phyloP scores from a whole-genome alignment of 2,329 filamentous ascomycete species.

The Trichothecium sympodiale region DNA sequence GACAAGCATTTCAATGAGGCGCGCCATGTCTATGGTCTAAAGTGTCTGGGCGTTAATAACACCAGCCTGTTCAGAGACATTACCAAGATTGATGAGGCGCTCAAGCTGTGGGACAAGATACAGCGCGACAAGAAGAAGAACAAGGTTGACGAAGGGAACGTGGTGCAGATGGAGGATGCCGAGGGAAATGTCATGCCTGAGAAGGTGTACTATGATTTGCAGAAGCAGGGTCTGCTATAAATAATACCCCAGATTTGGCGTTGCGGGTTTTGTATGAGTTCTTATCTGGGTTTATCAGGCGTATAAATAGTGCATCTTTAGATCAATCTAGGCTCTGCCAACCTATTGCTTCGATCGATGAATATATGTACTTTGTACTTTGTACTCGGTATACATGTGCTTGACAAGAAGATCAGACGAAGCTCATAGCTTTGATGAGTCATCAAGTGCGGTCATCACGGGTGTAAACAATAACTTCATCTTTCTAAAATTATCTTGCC shows the following conservation, averaged over 20 bases:
- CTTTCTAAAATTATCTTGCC: too few relatives aligned
- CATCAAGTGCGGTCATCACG: not conserved
- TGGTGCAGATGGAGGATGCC: slow-evolving; percentile 97
- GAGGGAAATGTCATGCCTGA: slow-evolving; percentile 99
- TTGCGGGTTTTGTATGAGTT: not conserved
- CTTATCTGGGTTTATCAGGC: too few relatives aligned
- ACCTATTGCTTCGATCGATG: too few relatives aligned
- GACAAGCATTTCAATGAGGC: slow-evolving; percentile 98
- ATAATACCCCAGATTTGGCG: slow-evolving; percentile 3
- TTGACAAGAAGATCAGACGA: too few relatives aligned
- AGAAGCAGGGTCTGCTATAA: slow-evolving; percentile 79
- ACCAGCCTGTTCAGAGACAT: slow-evolving; percentile 90
- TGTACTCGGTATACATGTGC: too few relatives aligned
- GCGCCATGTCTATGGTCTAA: slow-evolving; percentile 83
- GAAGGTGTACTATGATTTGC: slow-evolving; percentile 92
- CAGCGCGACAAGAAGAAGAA: slow-evolving; percentile 73
- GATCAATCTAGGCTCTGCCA: too few relatives aligned
- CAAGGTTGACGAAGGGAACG: slow-evolving; percentile 64
- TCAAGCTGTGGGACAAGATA: slow-evolving; percentile 87
- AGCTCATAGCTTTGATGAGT: too few relatives aligned
- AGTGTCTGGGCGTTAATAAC: slow-evolving; percentile 88
- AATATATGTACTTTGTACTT: too few relatives aligned
- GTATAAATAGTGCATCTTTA: too few relatives aligned
- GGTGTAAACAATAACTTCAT: not conserved
- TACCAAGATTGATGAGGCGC: slow-evolving; percentile 78